These are phyloP conservation scores for Atalantia buxifolia DNA, from an alignment of 345 rosid genomes.

Conservation along the genomic window DNA sequence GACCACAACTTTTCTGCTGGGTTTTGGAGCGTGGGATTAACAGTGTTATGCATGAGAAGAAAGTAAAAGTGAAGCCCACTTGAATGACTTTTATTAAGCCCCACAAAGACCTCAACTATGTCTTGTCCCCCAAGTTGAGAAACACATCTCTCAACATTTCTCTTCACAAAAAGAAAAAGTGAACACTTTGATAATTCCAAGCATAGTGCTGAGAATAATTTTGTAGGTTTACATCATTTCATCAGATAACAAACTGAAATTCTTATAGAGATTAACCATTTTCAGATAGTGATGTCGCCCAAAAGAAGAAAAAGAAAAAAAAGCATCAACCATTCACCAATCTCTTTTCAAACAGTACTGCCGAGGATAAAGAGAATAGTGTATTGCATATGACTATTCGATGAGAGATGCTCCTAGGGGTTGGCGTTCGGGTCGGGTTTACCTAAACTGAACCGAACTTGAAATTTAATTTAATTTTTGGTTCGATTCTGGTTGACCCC, in stretches of 20 bases:
- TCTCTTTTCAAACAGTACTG: background rate
- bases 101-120: conserved; percentile 30
- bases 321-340: background rate
- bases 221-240: conserved; percentile 2
- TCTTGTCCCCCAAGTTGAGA: conserved; percentile 27
- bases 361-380: background rate
- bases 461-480: too few species aligned
- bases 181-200: background rate
- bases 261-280: background rate
- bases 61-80: conserved; percentile 16
- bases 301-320: background rate
- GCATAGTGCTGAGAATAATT: conserved; percentile 19
- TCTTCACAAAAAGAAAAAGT: conserved; percentile 9
- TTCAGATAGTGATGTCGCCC: conserved; percentile 15
- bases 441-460: too few species aligned
- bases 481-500: too few species aligned
- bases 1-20: background rate
- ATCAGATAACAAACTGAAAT: conserved; percentile 4
- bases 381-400: background rate
- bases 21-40: background rate
- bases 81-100: conserved; percentile 12
- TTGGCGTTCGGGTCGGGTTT: too few species aligned
- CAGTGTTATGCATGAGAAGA: background rate
- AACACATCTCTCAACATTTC: conserved; percentile 20
- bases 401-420: background rate